A percentile compares a stretch with the other conserved stretches of the same genome.
Evolutionary conservation across 768 basidiomycete species (phyloP).

Genomic region (Termitomyces sp.): DNA sequence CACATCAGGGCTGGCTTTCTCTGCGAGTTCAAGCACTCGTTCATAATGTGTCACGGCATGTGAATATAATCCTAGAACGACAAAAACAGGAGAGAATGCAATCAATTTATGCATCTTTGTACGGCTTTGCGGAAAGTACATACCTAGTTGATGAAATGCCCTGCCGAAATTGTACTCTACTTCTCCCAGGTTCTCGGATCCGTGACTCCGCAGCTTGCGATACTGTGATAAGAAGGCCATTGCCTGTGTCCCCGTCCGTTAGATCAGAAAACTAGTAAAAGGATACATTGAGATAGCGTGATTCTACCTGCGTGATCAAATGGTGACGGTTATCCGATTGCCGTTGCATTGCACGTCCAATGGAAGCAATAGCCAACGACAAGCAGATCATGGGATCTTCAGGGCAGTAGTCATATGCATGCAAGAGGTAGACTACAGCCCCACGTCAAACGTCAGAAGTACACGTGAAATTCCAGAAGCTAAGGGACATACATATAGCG

Average conservation of each 20-base stretch:
- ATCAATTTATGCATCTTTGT: too few species aligned
- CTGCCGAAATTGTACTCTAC: conserved; percentile 94
- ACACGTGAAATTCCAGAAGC: neutral
- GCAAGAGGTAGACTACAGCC: conserved; percentile 57
- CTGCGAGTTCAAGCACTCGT: conserved; percentile 61
- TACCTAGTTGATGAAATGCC: conserved; percentile 91
- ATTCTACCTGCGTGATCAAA: conserved; percentile 62
- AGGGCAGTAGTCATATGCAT: conserved; percentile 82
- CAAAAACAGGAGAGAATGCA: too few species aligned
- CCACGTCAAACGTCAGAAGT: neutral
- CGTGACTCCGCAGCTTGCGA: conserved; percentile 52
- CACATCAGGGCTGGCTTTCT: conserved; percentile 32
- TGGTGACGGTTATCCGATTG: conserved; percentile 95
- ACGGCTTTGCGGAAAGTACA: conserved; percentile 13
- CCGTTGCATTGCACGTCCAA: conserved; percentile 89
- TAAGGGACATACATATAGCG: conserved; percentile 71
- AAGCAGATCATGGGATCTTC: conserved; percentile 86
- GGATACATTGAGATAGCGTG: neutral
- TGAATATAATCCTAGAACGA: conserved; percentile 62
- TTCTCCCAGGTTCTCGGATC: conserved; percentile 52
- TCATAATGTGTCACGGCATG: conserved; percentile 87
- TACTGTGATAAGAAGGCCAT: conserved; percentile 86
- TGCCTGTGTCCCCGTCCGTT: conserved; percentile 47
- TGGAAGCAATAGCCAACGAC: conserved; percentile 76
- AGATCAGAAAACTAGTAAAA: neutral